phyloP scores from a whole-genome alignment of 2,329 filamentous ascomycete species.

The Diaporthe sp. region DNA sequence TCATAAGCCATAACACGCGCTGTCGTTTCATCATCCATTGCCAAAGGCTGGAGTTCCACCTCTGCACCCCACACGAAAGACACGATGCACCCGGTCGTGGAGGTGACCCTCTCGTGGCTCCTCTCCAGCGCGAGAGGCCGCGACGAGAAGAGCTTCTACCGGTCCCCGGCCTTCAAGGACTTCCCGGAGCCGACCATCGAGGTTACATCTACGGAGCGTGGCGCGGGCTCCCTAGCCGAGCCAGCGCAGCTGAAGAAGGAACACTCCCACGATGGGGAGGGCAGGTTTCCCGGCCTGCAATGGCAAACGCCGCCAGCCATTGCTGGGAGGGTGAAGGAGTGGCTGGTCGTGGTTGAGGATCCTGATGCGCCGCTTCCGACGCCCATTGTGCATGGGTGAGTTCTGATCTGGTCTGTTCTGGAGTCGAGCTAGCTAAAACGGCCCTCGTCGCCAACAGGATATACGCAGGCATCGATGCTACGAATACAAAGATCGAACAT shows the following conservation, averaged over 20 bases:
- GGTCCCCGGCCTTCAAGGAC: slow-evolving; percentile 52
- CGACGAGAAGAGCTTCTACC: slow-evolving; percentile 56
- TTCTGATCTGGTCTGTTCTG: not conserved
- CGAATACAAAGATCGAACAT: slow-evolving; percentile 51
- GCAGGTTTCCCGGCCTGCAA: slow-evolving; percentile 56
- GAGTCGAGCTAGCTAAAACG: not conserved
- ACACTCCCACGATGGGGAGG: slow-evolving; percentile 56
- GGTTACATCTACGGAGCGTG: slow-evolving; percentile 57
- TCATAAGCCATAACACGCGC: not conserved
- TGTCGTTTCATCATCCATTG: not conserved
- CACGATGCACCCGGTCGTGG: slow-evolving; percentile 46
- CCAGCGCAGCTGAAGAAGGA: slow-evolving; percentile 51
- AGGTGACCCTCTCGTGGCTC: slow-evolving; percentile 56
- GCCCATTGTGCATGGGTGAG: slow-evolving; percentile 61
- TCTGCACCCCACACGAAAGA: not conserved
- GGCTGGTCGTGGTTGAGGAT: slow-evolving; percentile 62
- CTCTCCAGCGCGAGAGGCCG: slow-evolving; percentile 54
- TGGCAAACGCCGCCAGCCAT: slow-evolving; percentile 54
- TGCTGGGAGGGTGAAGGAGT: slow-evolving; percentile 55
- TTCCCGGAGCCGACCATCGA: slow-evolving; percentile 53
- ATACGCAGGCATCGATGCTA: slow-evolving; percentile 56
- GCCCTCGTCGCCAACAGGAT: slow-evolving; percentile 45
- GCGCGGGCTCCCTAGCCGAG: slow-evolving; percentile 47
- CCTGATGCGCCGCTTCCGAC: slow-evolving; percentile 61
- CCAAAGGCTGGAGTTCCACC: too few relatives aligned